Conservation (phyloP, 768 basidiomycete genomes). For the Harrya chromipes region DNA sequence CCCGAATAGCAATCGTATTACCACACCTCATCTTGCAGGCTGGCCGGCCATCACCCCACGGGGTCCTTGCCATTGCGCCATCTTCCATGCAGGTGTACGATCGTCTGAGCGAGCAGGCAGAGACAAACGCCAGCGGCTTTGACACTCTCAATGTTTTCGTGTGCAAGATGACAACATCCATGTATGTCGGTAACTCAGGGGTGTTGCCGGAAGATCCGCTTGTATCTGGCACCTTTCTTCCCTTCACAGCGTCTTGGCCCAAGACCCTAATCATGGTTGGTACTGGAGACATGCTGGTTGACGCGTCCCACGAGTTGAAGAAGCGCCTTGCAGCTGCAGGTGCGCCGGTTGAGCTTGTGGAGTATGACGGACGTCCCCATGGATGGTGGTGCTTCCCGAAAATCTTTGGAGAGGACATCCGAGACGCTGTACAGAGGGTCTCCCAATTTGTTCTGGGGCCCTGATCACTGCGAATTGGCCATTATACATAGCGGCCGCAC, state of each 20-base stretch:
- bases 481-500: too few species aligned
- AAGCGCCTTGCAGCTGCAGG: neutral
- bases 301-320: conserved; percentile 2
- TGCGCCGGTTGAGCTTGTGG: conserved; percentile 9
- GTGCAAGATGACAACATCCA: neutral
- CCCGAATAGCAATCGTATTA: conserved; percentile 7
- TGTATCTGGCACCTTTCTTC: conserved; percentile 5
- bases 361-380: conserved; percentile 13
- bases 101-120: neutral
- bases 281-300: conserved; percentile 7
- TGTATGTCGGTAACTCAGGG: conserved; percentile 9
- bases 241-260: conserved; percentile 10
- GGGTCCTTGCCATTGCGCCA: conserved; percentile 59
- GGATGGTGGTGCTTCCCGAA: conserved; percentile 10
- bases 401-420: conserved; percentile 6
- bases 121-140: neutral
- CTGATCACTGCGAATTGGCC: too few species aligned
- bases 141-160: neutral
- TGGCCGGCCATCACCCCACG: conserved; percentile 44
- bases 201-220: conserved; percentile 3
- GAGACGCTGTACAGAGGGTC: neutral
- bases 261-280: conserved; percentile 14
- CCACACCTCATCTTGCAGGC: conserved; percentile 46
- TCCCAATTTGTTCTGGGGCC: neutral
- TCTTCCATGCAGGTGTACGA: conserved; percentile 10